Conservation (phyloP, 352 stramenopile species). For the Phytophthora chlamydospora region DNA sequence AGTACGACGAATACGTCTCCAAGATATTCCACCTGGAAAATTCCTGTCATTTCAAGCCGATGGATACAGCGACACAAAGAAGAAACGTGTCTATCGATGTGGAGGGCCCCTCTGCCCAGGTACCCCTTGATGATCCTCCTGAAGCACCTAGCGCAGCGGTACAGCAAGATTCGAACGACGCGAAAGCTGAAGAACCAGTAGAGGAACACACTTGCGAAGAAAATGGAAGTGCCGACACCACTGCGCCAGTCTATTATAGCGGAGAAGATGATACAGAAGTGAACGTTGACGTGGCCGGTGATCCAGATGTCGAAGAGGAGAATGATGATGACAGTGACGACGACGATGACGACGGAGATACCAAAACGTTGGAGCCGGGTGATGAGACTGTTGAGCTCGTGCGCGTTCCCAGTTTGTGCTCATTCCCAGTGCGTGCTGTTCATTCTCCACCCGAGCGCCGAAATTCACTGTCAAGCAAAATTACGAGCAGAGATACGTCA, state of each 20-base stretch:
- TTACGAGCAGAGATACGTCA: conserved; percentile 6
- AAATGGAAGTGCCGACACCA: not conserved
- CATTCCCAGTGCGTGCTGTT: not conserved
- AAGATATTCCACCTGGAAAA: conserved; percentile 33
- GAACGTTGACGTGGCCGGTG: conserved; percentile 10
- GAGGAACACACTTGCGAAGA: conserved; percentile 6
- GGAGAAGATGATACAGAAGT: conserved; percentile 20
- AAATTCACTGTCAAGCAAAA: conserved; percentile 16
- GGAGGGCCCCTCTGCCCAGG: not conserved
- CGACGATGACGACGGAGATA: conserved; percentile 33
- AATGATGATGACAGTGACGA: conserved; percentile 56
- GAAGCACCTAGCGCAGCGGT: not conserved
- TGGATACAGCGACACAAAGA: conserved; percentile 2
- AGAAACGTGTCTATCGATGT: not conserved
- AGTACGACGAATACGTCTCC: conserved; percentile 46
- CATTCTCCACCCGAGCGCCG: conserved; percentile 1
- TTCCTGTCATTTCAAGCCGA: conserved; percentile 39
- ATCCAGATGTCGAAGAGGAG: conserved; percentile 35
- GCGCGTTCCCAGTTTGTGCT: conserved; percentile 11
- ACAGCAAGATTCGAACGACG: not conserved
- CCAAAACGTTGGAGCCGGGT: conserved; percentile 5
- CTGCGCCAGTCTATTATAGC: conserved; percentile 9
- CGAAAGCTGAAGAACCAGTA: not conserved
- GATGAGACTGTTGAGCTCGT: not conserved
- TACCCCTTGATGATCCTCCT: not conserved